Evolutionary conservation across 202 grass and related monocot species (phyloP).

Genomic region (Saccharum hybrid): DNA sequence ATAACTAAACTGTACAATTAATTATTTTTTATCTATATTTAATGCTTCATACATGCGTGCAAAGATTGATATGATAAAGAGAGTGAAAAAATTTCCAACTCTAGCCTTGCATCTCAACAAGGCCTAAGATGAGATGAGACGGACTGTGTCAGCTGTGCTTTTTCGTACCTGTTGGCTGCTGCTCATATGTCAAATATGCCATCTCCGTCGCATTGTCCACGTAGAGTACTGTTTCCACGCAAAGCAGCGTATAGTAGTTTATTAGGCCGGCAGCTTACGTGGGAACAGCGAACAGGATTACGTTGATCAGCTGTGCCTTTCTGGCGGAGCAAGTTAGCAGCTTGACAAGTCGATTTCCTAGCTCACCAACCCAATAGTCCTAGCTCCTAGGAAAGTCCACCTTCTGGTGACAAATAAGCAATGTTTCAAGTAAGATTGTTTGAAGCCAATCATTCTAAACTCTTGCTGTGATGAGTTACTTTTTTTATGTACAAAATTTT

Average conservation of each 20-base stretch:
- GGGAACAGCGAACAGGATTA: background rate
- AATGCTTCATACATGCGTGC: too few relatives aligned
- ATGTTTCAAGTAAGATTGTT: background rate
- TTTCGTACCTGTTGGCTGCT: constrained; percentile 15
- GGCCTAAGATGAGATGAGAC: background rate
- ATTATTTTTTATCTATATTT: too few relatives aligned
- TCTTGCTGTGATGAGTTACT: too few relatives aligned
- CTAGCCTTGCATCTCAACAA: too few relatives aligned
- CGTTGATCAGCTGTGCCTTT: constrained; percentile 4
- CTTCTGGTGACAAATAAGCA: background rate
- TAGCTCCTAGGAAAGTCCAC: background rate
- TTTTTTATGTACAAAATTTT: too few relatives aligned
- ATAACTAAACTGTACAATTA: too few relatives aligned
- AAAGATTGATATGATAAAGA: too few relatives aligned
- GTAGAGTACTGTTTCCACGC: constrained; percentile 22
- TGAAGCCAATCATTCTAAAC: background rate
- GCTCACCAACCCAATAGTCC: constrained; percentile 5
- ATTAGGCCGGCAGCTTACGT: constrained; percentile 40
- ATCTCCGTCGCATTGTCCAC: constrained; percentile 6
- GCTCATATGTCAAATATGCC: background rate
- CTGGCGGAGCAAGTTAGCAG: constrained; percentile 11
- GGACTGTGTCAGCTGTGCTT: background rate
- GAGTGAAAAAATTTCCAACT: too few relatives aligned
- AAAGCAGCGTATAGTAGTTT: constrained; percentile 21
- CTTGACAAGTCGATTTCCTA: constrained; percentile 27